Base-by-base conservation (phyloP, 768 basidiomycete species). In the Austroboletus eburneus region DNA sequence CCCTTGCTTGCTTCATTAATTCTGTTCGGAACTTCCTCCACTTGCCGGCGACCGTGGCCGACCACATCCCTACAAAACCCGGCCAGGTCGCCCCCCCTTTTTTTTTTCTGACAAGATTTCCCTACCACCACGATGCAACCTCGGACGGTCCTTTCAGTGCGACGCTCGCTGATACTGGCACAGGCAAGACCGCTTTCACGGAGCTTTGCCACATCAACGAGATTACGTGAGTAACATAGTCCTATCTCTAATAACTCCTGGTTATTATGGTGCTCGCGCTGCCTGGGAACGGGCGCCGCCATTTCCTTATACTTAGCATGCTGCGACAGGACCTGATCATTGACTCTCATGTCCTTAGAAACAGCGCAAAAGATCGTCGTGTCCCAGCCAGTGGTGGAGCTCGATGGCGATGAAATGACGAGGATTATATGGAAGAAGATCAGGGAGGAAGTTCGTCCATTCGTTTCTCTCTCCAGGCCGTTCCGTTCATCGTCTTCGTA, bases 351-450 rank as follows among this genome's bases (percentile, higher is more conserved):
- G 22, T 23, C 23, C 36, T 21, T 42, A 67, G 67, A 62, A 48
- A 59, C 59, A 39, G 42, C 50, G 14, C 45, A 57, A 21, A 88
- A 86, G 65, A 94, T 96, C 59, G 77, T 75, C 23, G 92, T 93
- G 41, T 72, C 78, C 62, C 92, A 93, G 61, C 92, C 92, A 6
- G 80, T 96, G 38, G 92, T 96, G 39, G 93, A 96, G 71, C 80
- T 97, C 43, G 93, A 97, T 66, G 93, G 93, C 39, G 94, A 96
- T 69, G 95, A 99, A 72, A 98, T 98, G 95, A 99, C 95, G 27
- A 77, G 95, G 56, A 96, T 99, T 61, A 99, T 98, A 66, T 97
- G 91, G 92, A 93, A 92, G 80, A 92, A 92, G 76, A 93, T 94
- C 62, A 77, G 90, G 48, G 88, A 96, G 60, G 91, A 96, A 81